Evolutionary conservation across 257 asterid genomes (phyloP).

Genomic region (Petunia axillaris): DNA sequence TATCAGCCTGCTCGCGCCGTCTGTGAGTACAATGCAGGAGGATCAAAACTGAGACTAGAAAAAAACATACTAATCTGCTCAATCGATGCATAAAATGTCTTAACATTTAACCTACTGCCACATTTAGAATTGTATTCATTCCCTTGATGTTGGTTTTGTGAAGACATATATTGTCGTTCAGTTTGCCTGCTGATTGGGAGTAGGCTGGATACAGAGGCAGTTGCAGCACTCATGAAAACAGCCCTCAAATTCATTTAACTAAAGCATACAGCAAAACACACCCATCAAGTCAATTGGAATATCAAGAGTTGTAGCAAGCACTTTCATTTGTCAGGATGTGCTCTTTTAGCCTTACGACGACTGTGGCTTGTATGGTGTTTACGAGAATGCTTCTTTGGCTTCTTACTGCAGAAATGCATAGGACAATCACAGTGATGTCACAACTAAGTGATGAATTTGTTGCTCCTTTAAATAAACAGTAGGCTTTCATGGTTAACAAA

Average conservation of each 20-base stretch:
- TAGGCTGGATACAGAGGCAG: slow-evolving; percentile 19
- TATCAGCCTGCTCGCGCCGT: neutral
- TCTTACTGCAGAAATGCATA: slow-evolving; percentile 33
- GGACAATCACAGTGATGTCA: neutral
- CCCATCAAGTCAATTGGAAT: slow-evolving; percentile 29
- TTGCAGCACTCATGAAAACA: slow-evolving; percentile 3
- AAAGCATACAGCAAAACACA: slow-evolving; percentile 2
- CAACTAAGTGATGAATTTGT: neutral
- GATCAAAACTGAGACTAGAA: neutral
- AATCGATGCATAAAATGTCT: neutral
- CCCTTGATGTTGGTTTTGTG: neutral
- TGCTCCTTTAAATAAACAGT: neutral
- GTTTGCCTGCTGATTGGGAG: neutral
- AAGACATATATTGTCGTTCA: neutral
- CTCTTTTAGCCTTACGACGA: slow-evolving; percentile 41
- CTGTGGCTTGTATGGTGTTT: slow-evolving; percentile 39
- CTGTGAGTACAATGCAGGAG: neutral
- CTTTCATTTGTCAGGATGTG: slow-evolving; percentile 36
- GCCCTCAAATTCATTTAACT: neutral
- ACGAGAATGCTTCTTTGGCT: slow-evolving; percentile 42
- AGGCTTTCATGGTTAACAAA: slow-evolving; percentile 4
- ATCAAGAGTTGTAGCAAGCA: neutral
- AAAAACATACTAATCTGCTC: neutral
- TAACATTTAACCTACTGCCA: neutral
- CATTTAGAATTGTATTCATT: neutral